These are phyloP conservation scores for Nakazawaea ambrosiae DNA, from an alignment of 805 yeast genomes.

Conservation along the genomic window DNA sequence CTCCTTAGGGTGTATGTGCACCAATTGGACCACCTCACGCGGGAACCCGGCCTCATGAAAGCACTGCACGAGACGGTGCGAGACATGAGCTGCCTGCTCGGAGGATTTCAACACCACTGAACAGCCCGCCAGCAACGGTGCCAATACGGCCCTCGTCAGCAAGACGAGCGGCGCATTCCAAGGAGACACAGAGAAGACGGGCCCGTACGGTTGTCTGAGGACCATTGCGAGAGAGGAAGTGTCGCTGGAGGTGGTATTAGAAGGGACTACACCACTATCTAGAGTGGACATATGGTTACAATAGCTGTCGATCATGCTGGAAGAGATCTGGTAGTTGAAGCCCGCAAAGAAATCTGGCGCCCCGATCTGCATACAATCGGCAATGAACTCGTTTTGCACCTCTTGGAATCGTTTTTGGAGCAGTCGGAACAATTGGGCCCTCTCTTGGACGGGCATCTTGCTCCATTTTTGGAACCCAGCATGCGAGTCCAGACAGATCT, in stretches of 20 bases:
- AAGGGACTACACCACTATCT: slow-evolving; percentile 16
- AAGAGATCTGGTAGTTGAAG: slow-evolving; percentile 24
- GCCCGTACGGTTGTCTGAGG: slow-evolving; percentile 34
- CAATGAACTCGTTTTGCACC: slow-evolving; percentile 13
- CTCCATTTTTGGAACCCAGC: slow-evolving; percentile 17
- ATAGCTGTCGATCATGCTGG: slow-evolving; percentile 26
- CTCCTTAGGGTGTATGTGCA: slow-evolving; percentile 24
- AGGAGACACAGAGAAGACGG: slow-evolving; percentile 37
- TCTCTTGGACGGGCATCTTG: slow-evolving; percentile 7
- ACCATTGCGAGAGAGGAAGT: slow-evolving; percentile 17
- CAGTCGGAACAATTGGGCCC: slow-evolving; percentile 11
- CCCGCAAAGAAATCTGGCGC: slow-evolving; percentile 29
- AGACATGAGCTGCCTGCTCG: slow-evolving; percentile 29
- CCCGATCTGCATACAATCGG: slow-evolving; percentile 27
- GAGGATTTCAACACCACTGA: slow-evolving; percentile 36
- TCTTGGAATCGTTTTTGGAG: slow-evolving; percentile 10
- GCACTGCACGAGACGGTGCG: slow-evolving; percentile 26
- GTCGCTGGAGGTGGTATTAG: slow-evolving; percentile 10
- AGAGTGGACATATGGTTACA: slow-evolving; percentile 15
- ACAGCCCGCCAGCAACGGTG: slow-evolving; percentile 43
- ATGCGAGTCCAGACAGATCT: slow-evolving; percentile 13
- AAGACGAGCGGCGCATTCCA: slow-evolving; percentile 44
- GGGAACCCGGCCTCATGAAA: slow-evolving; percentile 35
- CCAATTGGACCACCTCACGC: slow-evolving; percentile 25
- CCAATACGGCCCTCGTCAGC: slow-evolving; percentile 30